Conservation (phyloP, 164 flowering plant genomes). For the Macadamia integrifolia region DNA sequence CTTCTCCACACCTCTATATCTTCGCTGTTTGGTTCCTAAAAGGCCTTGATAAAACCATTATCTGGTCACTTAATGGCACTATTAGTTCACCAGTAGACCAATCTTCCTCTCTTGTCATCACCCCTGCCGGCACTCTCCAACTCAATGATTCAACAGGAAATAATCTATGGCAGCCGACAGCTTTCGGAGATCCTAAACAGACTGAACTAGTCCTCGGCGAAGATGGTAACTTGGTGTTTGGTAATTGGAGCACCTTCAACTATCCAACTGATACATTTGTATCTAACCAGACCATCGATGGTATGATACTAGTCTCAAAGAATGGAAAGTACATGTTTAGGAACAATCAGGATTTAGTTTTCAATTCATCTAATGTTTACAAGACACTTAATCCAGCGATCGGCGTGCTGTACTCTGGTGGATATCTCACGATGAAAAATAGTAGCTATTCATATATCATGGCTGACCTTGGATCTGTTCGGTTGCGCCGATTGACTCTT, state of each 20-base stretch:
- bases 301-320: slow-evolving; percentile 21
- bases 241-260: slow-evolving; percentile 45
- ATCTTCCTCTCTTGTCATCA: slow-evolving; percentile 31
- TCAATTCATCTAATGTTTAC: slow-evolving; percentile 27
- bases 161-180: slow-evolving; percentile 12
- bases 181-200: slow-evolving; percentile 10
- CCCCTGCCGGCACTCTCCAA: slow-evolving; percentile 33
- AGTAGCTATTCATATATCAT: slow-evolving; percentile 6
- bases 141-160: slow-evolving; percentile 21
- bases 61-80: slow-evolving; percentile 35
- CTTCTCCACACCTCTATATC: slow-evolving; percentile 25
- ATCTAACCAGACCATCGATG: slow-evolving; percentile 35
- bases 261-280: slow-evolving; percentile 48
- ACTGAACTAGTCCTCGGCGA: slow-evolving; percentile 25
- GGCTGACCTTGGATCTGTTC: slow-evolving; percentile 30
- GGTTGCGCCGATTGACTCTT: slow-evolving; percentile 37
- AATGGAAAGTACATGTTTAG: slow-evolving; percentile 37
- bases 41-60: slow-evolving; percentile 16
- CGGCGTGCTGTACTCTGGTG: slow-evolving; percentile 19
- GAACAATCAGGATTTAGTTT: slow-evolving; percentile 21
- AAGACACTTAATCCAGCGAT: slow-evolving; percentile 17
- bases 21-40: slow-evolving; percentile 59
- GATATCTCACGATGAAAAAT: slow-evolving; percentile 19
- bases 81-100: slow-evolving; percentile 19
- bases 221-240: slow-evolving; percentile 41